A percentile compares a stretch with the other conserved stretches of the same genome.
phyloP scores from a whole-genome alignment of 2,329 filamentous ascomycete species.

The Trichophyton schoenleinii region DNA sequence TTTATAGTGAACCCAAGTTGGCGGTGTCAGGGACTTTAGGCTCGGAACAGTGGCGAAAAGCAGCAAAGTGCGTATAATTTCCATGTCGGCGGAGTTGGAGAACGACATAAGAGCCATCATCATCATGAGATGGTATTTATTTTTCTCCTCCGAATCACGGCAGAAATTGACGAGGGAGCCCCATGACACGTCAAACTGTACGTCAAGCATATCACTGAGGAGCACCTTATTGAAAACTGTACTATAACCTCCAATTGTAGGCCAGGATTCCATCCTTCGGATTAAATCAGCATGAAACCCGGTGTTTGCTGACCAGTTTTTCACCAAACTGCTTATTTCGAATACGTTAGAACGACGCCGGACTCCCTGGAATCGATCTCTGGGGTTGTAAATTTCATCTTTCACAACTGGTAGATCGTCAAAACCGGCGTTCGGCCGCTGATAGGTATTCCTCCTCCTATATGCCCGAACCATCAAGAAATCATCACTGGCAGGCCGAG shows the following conservation, averaged over 20 bases:
- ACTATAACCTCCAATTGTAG: constrained; percentile 8
- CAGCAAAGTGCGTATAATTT: constrained; percentile 16
- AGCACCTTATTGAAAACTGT: constrained; percentile 9
- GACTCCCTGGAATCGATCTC: constrained; percentile 5
- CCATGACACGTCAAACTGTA: constrained; percentile 6
- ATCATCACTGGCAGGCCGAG: not conserved
- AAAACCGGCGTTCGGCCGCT: constrained; percentile 8
- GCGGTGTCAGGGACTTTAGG: constrained; percentile 9
- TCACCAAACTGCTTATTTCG: constrained; percentile 6
- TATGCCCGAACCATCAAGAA: constrained; percentile 9
- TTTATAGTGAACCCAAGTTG: constrained; percentile 6
- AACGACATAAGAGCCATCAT: constrained; percentile 22
- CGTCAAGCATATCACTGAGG: constrained; percentile 10
- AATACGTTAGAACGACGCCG: constrained; percentile 8
- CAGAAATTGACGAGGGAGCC: constrained; percentile 12
- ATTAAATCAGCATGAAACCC: constrained; percentile 5
- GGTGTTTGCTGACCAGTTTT: constrained; percentile 6
- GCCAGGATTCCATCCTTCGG: constrained; percentile 8
- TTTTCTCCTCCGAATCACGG: not conserved
- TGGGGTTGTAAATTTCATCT: constrained; percentile 7
- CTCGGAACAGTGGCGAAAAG: constrained; percentile 10
- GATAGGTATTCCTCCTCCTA: constrained; percentile 7
- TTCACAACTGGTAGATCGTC: not conserved
- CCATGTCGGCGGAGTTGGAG: constrained; percentile 15
- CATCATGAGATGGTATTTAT: constrained; percentile 20